A percentile compares a stretch with the other conserved stretches of the same genome.
These are phyloP conservation scores for Singerocomus inundabilis DNA, from an alignment of 1,284 basidiomycete genomes.

Conservation along the genomic window DNA sequence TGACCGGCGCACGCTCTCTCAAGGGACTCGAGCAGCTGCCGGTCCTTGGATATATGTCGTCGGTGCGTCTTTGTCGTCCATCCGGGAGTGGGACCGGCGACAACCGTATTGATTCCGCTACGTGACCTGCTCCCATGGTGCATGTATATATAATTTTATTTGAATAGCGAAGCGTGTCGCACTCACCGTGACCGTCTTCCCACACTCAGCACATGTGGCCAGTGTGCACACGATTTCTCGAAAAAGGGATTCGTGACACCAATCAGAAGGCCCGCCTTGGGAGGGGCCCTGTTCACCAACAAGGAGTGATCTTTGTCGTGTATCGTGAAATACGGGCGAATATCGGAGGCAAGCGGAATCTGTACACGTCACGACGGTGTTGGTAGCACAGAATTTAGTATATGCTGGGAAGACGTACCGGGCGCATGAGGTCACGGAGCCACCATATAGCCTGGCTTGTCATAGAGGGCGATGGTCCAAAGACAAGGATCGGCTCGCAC, in stretches of 20 bases:
- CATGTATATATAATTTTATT: background rate
- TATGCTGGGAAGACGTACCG: slow-evolving; percentile 49
- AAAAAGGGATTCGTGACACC: slow-evolving; percentile 97
- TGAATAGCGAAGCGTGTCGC: background rate
- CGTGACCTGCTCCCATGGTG: slow-evolving; percentile 12
- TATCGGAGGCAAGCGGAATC: slow-evolving; percentile 85
- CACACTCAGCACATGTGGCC: slow-evolving; percentile 85
- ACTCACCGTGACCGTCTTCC: slow-evolving; percentile 48
- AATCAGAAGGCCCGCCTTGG: slow-evolving; percentile 79
- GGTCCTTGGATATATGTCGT: slow-evolving; percentile 85
- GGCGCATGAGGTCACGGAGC: slow-evolving; percentile 85
- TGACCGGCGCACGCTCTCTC: slow-evolving; percentile 55
- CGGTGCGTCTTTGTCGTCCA: slow-evolving; percentile 81
- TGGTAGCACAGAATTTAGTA: background rate
- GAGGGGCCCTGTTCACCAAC: slow-evolving; percentile 81
- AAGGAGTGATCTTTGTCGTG: slow-evolving; percentile 84
- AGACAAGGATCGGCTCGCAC: slow-evolving; percentile 86
- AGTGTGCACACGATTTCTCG: slow-evolving; percentile 83
- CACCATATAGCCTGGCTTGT: slow-evolving; percentile 89
- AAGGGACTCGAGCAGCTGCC: slow-evolving; percentile 64
- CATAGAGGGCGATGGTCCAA: slow-evolving; percentile 75
- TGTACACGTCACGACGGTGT: slow-evolving; percentile 28
- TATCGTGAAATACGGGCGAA: slow-evolving; percentile 94
- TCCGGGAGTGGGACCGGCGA: slow-evolving; percentile 58
- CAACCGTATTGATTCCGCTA: slow-evolving; percentile 20